Base-by-base conservation (phyloP, 176 grass and related monocot species). In the Aechmea fasciata region DNA sequence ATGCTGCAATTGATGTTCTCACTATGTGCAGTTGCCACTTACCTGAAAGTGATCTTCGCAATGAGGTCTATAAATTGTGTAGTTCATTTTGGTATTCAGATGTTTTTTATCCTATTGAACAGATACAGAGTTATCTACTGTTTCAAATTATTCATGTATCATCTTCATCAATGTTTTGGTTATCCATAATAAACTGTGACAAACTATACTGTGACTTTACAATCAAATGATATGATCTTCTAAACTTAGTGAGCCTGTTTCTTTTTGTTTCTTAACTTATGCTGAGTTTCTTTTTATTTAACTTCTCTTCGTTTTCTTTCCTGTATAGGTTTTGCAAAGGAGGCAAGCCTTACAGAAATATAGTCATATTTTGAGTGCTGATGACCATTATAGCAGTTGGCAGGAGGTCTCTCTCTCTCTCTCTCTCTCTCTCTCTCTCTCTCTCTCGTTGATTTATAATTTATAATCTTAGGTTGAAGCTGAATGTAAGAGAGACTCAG, bases 1-100 rank as follows among this genome's bases (percentile, higher is more conserved):
- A 97, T 77, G 81, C 85, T 75, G 86, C 93, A 62, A 85, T 79
- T 73, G 83, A 92, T 81, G 83, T 97, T 77, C 70, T 97, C 70
- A 90, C 78, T 67, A 92, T 97, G 89, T 92, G 93, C 81, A 83
- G 79, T 73, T 97, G 93, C 59, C 93, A 97, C 79, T 82, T 97
- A 70, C 77, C 83, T 77, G 81, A 81, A 74, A 65, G 73, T 79
- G 89, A 97, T 85, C 63, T 85, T 63, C 53, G 68, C 68, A 81
- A 65, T 81, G 77, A 97, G 89, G 93, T 97, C 89, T 29, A 23
- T 79, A 64, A 63, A 9, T 74, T 81, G 33, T 51, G 65, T 68
- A 59, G 14, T 19, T 17, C 19, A 59, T 19, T 59, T 41, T 7
- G 33, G 33, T 41, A 6, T 41, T 41, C 33, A 6, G 33, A 41